Conservation (phyloP, 208 protist genomes). For the Crithidia fasciculata region DNA sequence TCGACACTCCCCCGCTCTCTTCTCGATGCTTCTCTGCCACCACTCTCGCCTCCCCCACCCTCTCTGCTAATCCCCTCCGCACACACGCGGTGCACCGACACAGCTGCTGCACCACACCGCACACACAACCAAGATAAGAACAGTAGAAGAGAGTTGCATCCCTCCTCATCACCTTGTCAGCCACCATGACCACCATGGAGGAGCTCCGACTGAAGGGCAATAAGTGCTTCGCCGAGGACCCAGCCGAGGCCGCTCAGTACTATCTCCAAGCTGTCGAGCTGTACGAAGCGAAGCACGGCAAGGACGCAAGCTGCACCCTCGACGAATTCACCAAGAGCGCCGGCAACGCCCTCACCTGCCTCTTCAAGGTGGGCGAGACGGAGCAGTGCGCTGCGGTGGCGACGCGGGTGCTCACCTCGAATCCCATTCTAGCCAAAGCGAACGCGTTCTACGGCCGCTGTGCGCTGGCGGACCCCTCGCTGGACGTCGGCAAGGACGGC, state of each 20-base stretch:
- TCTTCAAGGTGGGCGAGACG: constrained; percentile 62
- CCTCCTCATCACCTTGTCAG: too few species aligned
- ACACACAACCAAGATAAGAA: background rate
- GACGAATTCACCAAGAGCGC: constrained; percentile 85
- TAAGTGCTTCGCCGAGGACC: constrained; percentile 55
- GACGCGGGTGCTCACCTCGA: constrained; percentile 45
- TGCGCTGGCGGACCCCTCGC: constrained; percentile 30
- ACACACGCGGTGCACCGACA: too few species aligned
- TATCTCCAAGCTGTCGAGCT: constrained; percentile 65
- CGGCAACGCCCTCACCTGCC: constrained; percentile 84
- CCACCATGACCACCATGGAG: constrained; percentile 52
- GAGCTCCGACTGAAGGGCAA: constrained; percentile 75
- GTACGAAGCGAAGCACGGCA: constrained; percentile 37
- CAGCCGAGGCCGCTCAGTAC: constrained; percentile 44
- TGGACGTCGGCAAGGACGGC: constrained; percentile 15
- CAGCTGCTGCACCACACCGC: too few species aligned
- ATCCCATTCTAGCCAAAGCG: constrained; percentile 83
- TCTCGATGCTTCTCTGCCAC: too few species aligned
- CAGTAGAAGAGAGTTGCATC: too few species aligned
- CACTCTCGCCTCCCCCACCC: too few species aligned
- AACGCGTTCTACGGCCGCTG: constrained; percentile 83
- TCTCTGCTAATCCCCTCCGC: too few species aligned
- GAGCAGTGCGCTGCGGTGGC: constrained; percentile 53
- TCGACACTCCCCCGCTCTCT: too few species aligned
- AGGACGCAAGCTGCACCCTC: constrained; percentile 34